A percentile compares a stretch with the other conserved stretches of the same genome.
Evolutionary conservation across 345 rosid species (phyloP).

Genomic region (Euphorbia peplus): DNA sequence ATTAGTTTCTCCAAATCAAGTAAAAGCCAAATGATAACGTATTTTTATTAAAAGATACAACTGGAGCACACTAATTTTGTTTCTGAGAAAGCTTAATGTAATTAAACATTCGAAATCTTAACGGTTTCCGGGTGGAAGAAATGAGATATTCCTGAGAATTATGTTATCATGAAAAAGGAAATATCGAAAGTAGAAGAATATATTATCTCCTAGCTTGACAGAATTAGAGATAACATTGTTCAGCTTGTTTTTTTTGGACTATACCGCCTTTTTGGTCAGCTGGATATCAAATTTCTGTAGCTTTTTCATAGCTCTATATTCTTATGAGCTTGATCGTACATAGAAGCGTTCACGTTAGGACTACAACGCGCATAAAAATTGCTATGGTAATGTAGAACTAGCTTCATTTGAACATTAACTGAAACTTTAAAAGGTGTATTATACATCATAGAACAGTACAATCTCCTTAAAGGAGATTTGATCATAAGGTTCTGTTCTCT

Average conservation of each 20-base stretch:
- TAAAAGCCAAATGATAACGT: not conserved
- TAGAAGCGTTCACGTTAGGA: not conserved
- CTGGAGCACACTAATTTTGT: not conserved
- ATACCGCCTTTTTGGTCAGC: not conserved
- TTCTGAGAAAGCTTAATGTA: not conserved
- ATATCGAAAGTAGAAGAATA: not conserved
- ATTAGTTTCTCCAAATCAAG: not conserved
- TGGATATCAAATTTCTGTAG: not conserved
- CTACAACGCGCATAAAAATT: not conserved
- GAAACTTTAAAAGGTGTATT: conserved; percentile 26
- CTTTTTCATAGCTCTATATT: not conserved
- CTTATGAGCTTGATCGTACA: not conserved
- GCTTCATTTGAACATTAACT: conserved; percentile 8
- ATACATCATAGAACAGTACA: conserved; percentile 33
- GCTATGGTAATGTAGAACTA: not conserved
- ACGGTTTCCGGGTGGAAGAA: not conserved
- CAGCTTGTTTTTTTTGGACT: not conserved
- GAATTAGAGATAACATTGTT: not conserved
- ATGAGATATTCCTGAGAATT: not conserved
- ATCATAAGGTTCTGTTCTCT: conserved; percentile 21
- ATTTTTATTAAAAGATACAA: not conserved
- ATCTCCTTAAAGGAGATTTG: conserved; percentile 31
- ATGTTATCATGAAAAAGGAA: not conserved
- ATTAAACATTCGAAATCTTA: not conserved
- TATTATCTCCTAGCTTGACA: too few species aligned